Percentiles rank a stretch among this genome's conserved stretches.
These are phyloP conservation scores for Coprinellus micaceus DNA, from an alignment of 768 basidiomycete genomes.

Conservation along the genomic window DNA sequence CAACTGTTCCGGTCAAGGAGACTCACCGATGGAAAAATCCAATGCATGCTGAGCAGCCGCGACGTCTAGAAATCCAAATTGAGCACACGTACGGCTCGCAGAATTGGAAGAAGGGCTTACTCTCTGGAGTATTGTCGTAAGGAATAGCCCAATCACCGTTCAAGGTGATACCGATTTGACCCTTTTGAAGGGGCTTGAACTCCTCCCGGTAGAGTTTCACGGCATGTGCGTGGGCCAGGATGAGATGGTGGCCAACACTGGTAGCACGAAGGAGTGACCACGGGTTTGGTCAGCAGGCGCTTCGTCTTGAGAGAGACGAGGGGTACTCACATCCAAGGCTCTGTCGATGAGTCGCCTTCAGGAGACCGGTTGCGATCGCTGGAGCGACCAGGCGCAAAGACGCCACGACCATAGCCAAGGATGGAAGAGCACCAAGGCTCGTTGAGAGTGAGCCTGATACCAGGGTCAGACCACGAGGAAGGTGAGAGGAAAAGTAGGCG, in stretches of 20 bases:
- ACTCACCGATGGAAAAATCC: constrained; percentile 63
- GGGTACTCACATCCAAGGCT: constrained; percentile 63
- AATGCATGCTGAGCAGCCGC: constrained; percentile 69
- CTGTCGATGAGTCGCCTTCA: constrained; percentile 61
- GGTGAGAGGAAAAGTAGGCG: constrained; percentile 5
- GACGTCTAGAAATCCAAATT: constrained; percentile 41
- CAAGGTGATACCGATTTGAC: constrained; percentile 74
- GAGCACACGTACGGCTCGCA: not conserved
- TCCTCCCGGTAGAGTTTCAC: constrained; percentile 64
- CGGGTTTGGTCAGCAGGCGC: constrained; percentile 15
- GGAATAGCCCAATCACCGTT: constrained; percentile 77
- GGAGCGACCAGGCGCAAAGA: constrained; percentile 69
- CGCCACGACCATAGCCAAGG: constrained; percentile 66
- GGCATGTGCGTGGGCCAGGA: constrained; percentile 68
- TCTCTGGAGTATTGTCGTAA: constrained; percentile 63
- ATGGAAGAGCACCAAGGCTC: constrained; percentile 73
- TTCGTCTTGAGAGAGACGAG: constrained; percentile 3
- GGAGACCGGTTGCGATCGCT: constrained; percentile 58
- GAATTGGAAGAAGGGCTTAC: constrained; percentile 34
- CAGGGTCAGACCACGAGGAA: not conserved
- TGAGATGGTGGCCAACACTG: constrained; percentile 65
- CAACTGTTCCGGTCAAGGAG: constrained; percentile 14
- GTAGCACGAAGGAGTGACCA: not conserved
- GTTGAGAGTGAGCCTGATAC: constrained; percentile 65
- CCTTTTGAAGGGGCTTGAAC: constrained; percentile 60